Conservation (phyloP, 139 green algal species). For the Micractinium conductrix region DNA sequence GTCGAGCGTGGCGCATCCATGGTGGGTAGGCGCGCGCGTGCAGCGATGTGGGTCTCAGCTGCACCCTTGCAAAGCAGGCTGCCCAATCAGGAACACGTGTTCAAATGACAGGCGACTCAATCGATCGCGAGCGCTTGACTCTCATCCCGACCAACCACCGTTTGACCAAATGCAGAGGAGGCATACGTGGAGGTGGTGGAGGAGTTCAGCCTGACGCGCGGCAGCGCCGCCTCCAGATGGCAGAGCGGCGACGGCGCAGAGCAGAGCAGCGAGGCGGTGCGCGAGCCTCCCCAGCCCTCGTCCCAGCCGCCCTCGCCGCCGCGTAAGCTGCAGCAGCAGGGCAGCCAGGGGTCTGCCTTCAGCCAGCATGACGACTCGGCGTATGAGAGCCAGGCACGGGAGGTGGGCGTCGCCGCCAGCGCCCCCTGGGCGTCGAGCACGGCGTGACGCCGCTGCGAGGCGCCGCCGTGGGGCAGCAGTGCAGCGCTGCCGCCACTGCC, state of each 20-base stretch:
- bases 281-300: too few species aligned
- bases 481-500: neutral
- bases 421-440: neutral
- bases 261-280: neutral
- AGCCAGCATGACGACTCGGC: neutral
- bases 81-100: too few species aligned
- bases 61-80: too few species aligned
- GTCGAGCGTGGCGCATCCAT: too few species aligned
- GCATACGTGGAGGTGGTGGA: neutral
- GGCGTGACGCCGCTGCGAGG: neutral
- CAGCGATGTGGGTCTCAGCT: too few species aligned
- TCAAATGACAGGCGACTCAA: too few species aligned
- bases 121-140: too few species aligned
- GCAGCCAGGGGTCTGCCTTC: neutral
- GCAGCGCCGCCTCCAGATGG: neutral
- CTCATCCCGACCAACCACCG: too few species aligned
- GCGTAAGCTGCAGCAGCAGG: too few species aligned
- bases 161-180: conserved; percentile 17
- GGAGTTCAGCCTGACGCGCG: neutral
- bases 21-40: too few species aligned
- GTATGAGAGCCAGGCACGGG: neutral
- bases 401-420: too few species aligned
- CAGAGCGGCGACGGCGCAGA: neutral
- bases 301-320: too few species aligned
- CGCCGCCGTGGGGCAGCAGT: neutral